phyloP scores from a whole-genome alignment of 1,139 yeast genomes.

The Nakaseomyces nivariensis region DNA sequence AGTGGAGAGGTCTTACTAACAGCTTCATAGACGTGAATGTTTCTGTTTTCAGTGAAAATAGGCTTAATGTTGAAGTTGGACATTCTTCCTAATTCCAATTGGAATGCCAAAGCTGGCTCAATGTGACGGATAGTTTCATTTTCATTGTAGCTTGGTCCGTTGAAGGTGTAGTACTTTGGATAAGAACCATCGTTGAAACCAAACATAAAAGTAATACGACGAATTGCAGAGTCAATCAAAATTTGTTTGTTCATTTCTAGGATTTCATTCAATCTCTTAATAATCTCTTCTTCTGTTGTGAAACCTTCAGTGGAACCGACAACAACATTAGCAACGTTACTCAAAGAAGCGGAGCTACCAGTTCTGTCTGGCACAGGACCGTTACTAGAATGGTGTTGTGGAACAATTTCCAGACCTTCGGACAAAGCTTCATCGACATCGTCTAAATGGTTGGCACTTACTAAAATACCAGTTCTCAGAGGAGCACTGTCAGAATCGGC shows the following conservation, averaged over 20 bases:
- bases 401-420: constrained; percentile 66
- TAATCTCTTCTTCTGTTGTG: constrained; percentile 57
- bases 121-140: constrained; percentile 93
- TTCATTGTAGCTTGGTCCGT: constrained; percentile 72
- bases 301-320: constrained; percentile 68
- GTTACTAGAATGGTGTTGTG: constrained; percentile 33
- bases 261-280: constrained; percentile 53
- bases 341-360: constrained; percentile 36
- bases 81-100: constrained; percentile 86
- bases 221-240: constrained; percentile 57
- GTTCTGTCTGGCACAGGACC: constrained; percentile 40
- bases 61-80: constrained; percentile 93
- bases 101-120: constrained; percentile 97
- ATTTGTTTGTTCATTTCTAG: constrained; percentile 63
- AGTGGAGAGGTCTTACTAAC: constrained; percentile 87
- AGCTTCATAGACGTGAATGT: constrained; percentile 95
- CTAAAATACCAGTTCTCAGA: constrained; percentile 76
- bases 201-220: constrained; percentile 87
- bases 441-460: constrained; percentile 74
- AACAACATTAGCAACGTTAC: constrained; percentile 70
- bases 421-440: constrained; percentile 77
- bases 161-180: constrained; percentile 93
- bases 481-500: constrained; percentile 56
- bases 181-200: constrained; percentile 77
- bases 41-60: constrained; percentile 91